Evolutionary conservation across 768 basidiomycete genomes (phyloP), one percentile per base, ranked within the genome.

Genomic region (Tricholoma saponaceum): DNA sequence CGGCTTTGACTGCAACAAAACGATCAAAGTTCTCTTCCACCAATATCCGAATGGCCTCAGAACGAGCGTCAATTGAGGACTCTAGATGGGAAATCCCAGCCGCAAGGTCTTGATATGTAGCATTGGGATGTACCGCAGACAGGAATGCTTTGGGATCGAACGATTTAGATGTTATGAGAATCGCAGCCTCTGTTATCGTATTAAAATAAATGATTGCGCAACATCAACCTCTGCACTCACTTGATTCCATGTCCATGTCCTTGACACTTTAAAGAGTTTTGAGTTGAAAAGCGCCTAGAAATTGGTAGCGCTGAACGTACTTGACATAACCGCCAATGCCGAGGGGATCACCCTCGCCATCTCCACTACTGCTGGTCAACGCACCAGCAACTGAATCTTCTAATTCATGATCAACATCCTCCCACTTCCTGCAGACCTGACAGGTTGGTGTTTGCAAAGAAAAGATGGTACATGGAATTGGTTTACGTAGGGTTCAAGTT

Each of bases 11-110:
- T 2, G 92, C 91, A 16, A 98, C 96, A 66, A 98, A 99, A 12
- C 94, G 82, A 73, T 98, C 95, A 71, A 98, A 98, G 71, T 98
- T 97, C 64, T 98, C 94, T 69, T 98, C 95, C 9, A 99, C 97
- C 30, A 99, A 80, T 20, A 95, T 84, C 39, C 95, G 81, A 56
- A 98, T 87, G n/a, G 95, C 97, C 63, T 95, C 92, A 1, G 94
- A 95, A 44, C 95, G 85, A 1, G 89, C 82, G 66, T 98, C 95
- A 57, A 98, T 87, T 12, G 92, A 89, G 7, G 83, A 74, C 60
- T 84, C 83, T 6, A 98, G 78, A 59, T 87, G 83, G 0, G 80
- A 69, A 25, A 93, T 88, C 3, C 95, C 96, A 12, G 80, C 73
- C 1, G 87, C 84, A 16, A 99, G 81, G 68, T 97, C 95, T 72